A percentile compares a stretch with the other conserved stretches of the same genome.
Conservation (phyloP, 2,329 filamentous ascomycete genomes). For the Plenodomus tracheiphilus region DNA sequence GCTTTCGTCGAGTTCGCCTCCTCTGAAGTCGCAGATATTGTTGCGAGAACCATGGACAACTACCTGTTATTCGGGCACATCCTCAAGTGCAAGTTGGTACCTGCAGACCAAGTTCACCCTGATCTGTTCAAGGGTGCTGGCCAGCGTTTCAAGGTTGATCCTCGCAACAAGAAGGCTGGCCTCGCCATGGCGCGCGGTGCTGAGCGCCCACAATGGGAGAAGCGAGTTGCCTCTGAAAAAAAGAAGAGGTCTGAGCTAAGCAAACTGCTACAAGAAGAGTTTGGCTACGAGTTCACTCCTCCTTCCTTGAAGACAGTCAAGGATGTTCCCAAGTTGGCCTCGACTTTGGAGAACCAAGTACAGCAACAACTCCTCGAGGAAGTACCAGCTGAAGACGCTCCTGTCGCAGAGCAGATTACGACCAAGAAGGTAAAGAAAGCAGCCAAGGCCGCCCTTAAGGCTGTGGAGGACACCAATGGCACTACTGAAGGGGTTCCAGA, state of each 20-base stretch:
- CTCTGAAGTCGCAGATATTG: constrained; percentile 82
- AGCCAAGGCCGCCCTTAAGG: constrained; percentile 11
- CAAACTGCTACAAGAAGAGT: constrained; percentile 73
- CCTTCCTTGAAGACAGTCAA: constrained; percentile 70
- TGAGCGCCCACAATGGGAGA: constrained; percentile 76
- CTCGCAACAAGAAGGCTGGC: constrained; percentile 84
- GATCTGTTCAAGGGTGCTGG: constrained; percentile 90
- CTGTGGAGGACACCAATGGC: constrained; percentile 6
- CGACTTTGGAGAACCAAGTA: constrained; percentile 27
- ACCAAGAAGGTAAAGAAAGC: constrained; percentile 38
- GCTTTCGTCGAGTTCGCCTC: constrained; percentile 88
- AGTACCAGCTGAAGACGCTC: constrained; percentile 23
- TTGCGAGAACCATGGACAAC: constrained; percentile 95
- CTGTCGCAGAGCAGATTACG: constrained; percentile 24
- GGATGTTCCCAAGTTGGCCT: constrained; percentile 34
- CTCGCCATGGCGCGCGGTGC: constrained; percentile 72
- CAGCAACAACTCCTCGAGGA: constrained; percentile 33
- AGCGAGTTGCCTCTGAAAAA: constrained; percentile 73
- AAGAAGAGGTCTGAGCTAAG: constrained; percentile 69
- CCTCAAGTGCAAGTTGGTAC: constrained; percentile 80
- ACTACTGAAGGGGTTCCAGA: constrained; percentile 2
- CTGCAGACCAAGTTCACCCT: constrained; percentile 75
- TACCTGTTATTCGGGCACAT: constrained; percentile 96
- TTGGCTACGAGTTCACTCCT: constrained; percentile 82
- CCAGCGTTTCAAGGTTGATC: constrained; percentile 83